A percentile compares a stretch with the other conserved stretches of the same genome.
Conservation (phyloP, 2,329 filamentous ascomycete genomes). For the Colletotrichum sublineola region DNA sequence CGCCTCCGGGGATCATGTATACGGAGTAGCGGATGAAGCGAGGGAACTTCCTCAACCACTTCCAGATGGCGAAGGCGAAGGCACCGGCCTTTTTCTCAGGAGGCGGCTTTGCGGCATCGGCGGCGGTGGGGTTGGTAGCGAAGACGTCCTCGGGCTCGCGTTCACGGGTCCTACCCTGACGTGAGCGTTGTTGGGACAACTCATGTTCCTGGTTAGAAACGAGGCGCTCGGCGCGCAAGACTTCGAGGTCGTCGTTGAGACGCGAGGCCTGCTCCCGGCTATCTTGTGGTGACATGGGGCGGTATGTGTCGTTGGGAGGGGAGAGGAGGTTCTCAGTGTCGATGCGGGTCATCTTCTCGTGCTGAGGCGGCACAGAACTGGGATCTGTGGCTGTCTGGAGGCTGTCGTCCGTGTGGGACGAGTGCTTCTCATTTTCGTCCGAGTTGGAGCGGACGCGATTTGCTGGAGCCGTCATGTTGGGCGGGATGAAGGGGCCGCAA, state of each 20-base stretch:
- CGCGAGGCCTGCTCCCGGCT: constrained; percentile 52
- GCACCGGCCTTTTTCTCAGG: constrained; percentile 45
- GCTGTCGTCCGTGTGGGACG: constrained; percentile 39
- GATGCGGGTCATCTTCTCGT: constrained; percentile 20
- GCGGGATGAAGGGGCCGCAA: background rate
- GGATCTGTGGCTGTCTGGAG: constrained; percentile 39
- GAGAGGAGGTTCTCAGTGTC: constrained; percentile 31
- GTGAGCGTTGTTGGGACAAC: constrained; percentile 43
- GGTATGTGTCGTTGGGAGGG: constrained; percentile 4
- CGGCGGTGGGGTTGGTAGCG: constrained; percentile 50
- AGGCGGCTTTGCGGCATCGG: constrained; percentile 34
- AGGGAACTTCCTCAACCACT: constrained; percentile 62
- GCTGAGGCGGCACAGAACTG: constrained; percentile 21
- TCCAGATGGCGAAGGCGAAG: constrained; percentile 54
- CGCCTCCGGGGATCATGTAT: constrained; percentile 61
- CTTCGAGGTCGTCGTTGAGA: constrained; percentile 63
- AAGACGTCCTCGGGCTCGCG: constrained; percentile 61
- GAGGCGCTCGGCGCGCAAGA: constrained; percentile 61
- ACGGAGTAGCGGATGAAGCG: constrained; percentile 63
- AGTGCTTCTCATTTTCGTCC: constrained; percentile 45
- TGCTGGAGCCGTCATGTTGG: constrained; percentile 22
- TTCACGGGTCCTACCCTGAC: constrained; percentile 51
- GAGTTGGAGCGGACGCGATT: constrained; percentile 34
- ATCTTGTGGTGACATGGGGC: constrained; percentile 26
- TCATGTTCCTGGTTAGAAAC: constrained; percentile 60